Base-by-base conservation (phyloP, 1,284 basidiomycete species). In the Boletellus dicymbophilus region DNA sequence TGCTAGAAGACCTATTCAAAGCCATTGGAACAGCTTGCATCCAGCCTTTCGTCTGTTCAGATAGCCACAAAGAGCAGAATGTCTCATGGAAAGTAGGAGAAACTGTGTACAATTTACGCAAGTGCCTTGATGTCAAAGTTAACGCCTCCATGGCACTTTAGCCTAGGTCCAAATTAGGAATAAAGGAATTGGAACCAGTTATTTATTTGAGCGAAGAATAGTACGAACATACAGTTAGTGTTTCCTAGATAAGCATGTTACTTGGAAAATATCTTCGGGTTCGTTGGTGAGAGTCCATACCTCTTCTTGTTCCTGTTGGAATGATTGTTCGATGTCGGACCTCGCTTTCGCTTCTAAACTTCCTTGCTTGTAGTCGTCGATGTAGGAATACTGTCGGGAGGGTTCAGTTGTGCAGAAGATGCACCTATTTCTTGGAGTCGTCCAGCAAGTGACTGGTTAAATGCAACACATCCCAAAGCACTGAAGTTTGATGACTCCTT, bases 1-100 rank as follows among this genome's bases (percentile, higher is more conserved):
- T 95, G 38, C 72, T 95, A 38, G 81, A 90, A 56, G 86, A 90
- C 53, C 76, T 98, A 46, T 97, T 97, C 71, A 73, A 75, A 39
- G 78, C 82, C 0, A 90, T 92, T 15, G 83, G 82, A 1, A 72
- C 78, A 55, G 75, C 82, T n/a, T 87, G 84, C 55, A 76, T 95
- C 2, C 73, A 74, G 49, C 90, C 93, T 61, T 79, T 88, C 54
- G 50, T 55, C 11, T 45, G 9, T 30, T 40, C 20, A 42, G 25
- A 37, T 33, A 34, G 16, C 28, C 51, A 52, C 15, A 39, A 41
- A 36, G 43, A 15, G 15, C 23, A 20, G 18, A 15, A n/a, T 22
- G 36, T 36, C 27, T 30, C 47, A 1, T 76, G 77, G 71, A 53
- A 54, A 20, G 61, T 74, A 22, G 75, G 76, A 12, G 71, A 76